These are phyloP conservation scores for Ogataea wickerhamii DNA, from an alignment of 805 yeast species.

Conservation along the genomic window DNA sequence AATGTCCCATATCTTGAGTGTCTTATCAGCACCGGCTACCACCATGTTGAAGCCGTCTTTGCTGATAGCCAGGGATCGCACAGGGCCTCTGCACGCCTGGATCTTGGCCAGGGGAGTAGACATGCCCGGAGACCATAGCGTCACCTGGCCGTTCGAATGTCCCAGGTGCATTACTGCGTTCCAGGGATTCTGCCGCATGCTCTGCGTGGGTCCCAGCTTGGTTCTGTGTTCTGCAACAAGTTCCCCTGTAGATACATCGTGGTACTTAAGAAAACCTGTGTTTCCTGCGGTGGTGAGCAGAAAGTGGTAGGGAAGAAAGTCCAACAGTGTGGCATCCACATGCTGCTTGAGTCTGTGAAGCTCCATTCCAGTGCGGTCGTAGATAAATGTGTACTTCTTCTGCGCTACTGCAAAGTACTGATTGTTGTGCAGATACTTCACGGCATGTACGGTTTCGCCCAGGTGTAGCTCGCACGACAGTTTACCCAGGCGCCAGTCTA, in stretches of 20 bases:
- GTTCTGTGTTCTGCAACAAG: slow-evolving; percentile 81
- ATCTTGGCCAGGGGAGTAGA: slow-evolving; percentile 80
- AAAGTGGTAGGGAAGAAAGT: slow-evolving; percentile 90
- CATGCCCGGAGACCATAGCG: slow-evolving; percentile 92
- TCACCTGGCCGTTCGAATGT: slow-evolving; percentile 86
- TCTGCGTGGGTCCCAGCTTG: slow-evolving; percentile 83
- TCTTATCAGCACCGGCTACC: slow-evolving; percentile 81
- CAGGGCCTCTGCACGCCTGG: slow-evolving; percentile 81
- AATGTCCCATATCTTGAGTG: slow-evolving; percentile 89
- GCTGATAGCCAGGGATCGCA: slow-evolving; percentile 79
- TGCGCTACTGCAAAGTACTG: slow-evolving; percentile 97
- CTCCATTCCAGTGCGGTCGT: slow-evolving; percentile 88
- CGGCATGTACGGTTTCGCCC: slow-evolving; percentile 87
- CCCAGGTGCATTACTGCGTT: slow-evolving; percentile 94
- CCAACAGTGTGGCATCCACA: slow-evolving; percentile 75
- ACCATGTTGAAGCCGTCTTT: slow-evolving; percentile 95
- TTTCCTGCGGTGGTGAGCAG: slow-evolving; percentile 84
- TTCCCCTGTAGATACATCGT: slow-evolving; percentile 91
- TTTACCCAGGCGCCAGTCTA: slow-evolving; percentile 91
- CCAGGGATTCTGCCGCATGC: slow-evolving; percentile 91
- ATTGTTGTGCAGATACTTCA: slow-evolving; percentile 85
- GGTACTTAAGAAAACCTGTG: slow-evolving; percentile 85
- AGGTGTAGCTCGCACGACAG: slow-evolving; percentile 78
- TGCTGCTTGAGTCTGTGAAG: slow-evolving; percentile 89
- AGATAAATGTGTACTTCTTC: slow-evolving; percentile 87